Percentiles rank a stretch among this genome's conserved stretches.
phyloP scores from a whole-genome alignment of 73 alveolate species.

The Paramecium bursaria region DNA sequence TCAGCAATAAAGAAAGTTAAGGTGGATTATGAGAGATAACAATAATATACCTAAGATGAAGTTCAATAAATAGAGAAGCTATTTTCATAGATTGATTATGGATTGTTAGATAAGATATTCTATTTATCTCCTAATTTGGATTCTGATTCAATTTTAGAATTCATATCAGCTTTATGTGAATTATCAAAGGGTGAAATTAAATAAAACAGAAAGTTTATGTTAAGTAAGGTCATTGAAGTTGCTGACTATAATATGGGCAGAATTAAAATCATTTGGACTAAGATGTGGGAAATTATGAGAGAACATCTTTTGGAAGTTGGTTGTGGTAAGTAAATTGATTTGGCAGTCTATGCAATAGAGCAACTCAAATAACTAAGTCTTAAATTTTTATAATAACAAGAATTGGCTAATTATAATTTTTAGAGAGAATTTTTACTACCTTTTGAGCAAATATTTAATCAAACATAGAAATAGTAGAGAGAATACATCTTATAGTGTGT shows the following conservation, averaged over 20 bases:
- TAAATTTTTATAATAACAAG: slow-evolving; percentile 75
- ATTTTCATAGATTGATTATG: slow-evolving; percentile 68
- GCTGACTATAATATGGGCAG: slow-evolving; percentile 89
- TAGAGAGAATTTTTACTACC: slow-evolving; percentile 86
- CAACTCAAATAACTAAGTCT: slow-evolving; percentile 84
- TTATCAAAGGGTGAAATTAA: slow-evolving; percentile 82
- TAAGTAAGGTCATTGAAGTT: slow-evolving; percentile 89
- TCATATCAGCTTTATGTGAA: slow-evolving; percentile 81
- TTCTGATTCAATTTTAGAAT: slow-evolving; percentile 82
- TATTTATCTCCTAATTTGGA: slow-evolving; percentile 79
- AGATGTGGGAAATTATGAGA: slow-evolving; percentile 87
- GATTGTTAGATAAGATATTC: slow-evolving; percentile 85
- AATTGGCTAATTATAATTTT: slow-evolving; percentile 80
- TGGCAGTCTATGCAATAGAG: slow-evolving; percentile 83
- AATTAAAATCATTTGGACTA: slow-evolving; percentile 84
- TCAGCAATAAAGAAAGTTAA: slow-evolving; percentile 25
- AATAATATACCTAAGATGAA: slow-evolving; percentile 16
- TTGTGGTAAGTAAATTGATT: slow-evolving; percentile 75
- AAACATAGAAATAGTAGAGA: slow-evolving; percentile 43
- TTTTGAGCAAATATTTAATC: slow-evolving; percentile 74
- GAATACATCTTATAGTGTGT: slow-evolving; percentile 64
- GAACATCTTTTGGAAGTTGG: slow-evolving; percentile 87
- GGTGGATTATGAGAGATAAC: background rate
- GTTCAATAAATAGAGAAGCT: slow-evolving; percentile 62
- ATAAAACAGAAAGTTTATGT: slow-evolving; percentile 77